Evolutionary conservation across 345 rosid species (phyloP).

Genomic region (Populus nigra): DNA sequence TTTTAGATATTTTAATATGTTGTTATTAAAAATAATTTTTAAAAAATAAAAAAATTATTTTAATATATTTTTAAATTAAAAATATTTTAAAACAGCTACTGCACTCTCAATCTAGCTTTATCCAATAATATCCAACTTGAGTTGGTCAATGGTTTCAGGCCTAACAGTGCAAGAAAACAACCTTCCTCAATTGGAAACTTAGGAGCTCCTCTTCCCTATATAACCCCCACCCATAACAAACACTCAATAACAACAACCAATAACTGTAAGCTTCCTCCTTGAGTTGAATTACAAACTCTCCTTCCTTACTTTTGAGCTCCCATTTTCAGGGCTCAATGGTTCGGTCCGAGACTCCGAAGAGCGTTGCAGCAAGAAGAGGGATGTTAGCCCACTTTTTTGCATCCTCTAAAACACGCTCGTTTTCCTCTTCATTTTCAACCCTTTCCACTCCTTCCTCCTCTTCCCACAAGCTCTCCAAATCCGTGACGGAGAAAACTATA

Average conservation of each 20-base stretch:
- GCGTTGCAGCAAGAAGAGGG: slow-evolving; percentile 1
- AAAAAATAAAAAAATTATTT: background rate
- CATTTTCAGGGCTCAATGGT: background rate
- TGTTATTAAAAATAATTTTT: background rate
- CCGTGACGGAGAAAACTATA: slow-evolving; percentile 48
- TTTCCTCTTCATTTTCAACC: slow-evolving; percentile 18
- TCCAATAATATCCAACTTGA: background rate
- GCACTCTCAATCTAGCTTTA: background rate
- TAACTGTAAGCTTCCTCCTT: background rate
- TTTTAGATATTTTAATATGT: no score
- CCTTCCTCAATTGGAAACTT: background rate
- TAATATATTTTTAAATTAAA: no score
- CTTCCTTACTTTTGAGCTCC: background rate
- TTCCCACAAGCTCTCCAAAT: slow-evolving; percentile 29
- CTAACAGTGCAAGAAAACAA: background rate
- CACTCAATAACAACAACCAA: background rate
- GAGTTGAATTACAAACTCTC: background rate
- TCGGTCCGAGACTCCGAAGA: slow-evolving; percentile 1
- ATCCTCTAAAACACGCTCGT: slow-evolving; percentile 8
- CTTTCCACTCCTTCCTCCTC: slow-evolving; percentile 18
- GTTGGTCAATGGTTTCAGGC: slow-evolving; percentile 6
- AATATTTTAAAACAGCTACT: background rate
- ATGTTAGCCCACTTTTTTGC: background rate
- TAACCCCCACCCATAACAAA: background rate
- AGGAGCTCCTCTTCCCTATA: slow-evolving; percentile 5